Base-by-base conservation (phyloP, 2,329 filamentous ascomycete genomes). In the Thielaviopsis punctulata region DNA sequence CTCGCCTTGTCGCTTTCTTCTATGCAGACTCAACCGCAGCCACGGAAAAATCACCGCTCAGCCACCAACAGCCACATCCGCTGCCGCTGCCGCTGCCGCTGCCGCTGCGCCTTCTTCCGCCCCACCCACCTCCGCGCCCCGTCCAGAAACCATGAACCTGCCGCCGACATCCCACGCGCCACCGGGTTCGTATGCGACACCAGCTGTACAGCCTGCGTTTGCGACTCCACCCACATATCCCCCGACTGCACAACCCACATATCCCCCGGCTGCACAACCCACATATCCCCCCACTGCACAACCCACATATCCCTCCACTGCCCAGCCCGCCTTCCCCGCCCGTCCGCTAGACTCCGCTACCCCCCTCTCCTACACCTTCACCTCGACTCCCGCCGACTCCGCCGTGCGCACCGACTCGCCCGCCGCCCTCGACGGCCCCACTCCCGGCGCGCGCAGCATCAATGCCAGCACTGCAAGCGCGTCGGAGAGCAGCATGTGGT, bases 41-140 rank as follows among this genome's bases (percentile, higher is more conserved):
- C 49, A 54, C 25, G 52, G 52, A 5, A 54, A 51, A 51, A 49
- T 54, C 7, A 47, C 41, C 15, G 49, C 52, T 15, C 48, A 48
- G 18, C 52, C 45, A 33, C 52, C 52, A 22, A 2, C 47, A 25
- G 23, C 24, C 9, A n/a, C 41, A 7, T 33, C 25, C 44, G 22
- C 22, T 12, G 27, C 44, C 15, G 10, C 30, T 24, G 15, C 24
- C 9, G 33, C 23, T 21, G 44, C 21, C 22, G 18, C 36, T 19
- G 24, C 25, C 13, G 47, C 24, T n/a, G 15, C 25, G 24, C 15
- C n/a, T 12, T 33, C 45, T n/a, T 25, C 27, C 10, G 24, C 13
- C 10, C 22, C 18, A 15, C 15, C 47, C 3, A 15, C 22, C 3
- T 36, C 30, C 19, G 15, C 30, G n/a, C 9, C 47, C 19, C 25